Evolutionary conservation across 2,329 filamentous ascomycete species (phyloP), one percentile per base, ranked within the genome.

Genomic region (Onygenales sp.): DNA sequence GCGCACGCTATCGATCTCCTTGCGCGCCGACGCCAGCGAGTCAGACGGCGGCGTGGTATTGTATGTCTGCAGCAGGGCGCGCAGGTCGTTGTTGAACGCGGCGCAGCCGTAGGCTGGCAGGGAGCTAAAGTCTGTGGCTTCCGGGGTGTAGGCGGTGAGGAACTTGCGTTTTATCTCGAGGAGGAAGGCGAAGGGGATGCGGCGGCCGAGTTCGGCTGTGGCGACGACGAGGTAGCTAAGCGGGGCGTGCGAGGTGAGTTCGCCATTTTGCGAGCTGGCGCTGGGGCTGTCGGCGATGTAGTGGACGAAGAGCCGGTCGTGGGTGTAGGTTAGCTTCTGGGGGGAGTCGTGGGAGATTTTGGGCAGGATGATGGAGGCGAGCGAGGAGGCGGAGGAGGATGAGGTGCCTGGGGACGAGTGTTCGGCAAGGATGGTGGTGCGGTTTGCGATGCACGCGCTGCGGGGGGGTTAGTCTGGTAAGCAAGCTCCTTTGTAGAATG

Each of bases 181-280:
- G 2, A 98, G 82, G 74, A 87, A 98, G 52, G 88, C 90, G 67
- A 97, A 98, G 4, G 91, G 88, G 52, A 97, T 85, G 65, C 92
- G 88, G 39, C 91, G 86, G 58, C 89, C 88, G 52, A 95, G 82
- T 43, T 84, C 81, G 55, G 85, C 81, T 61, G 90, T 86, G 48
- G 91, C 87, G 57, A 98, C 84, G 55, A 95, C 89, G 48, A 98
- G 82, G 72, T 93, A 98, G 46, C 90, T 95, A 40, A 98, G 81
- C 1, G 90, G 88, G 51, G 88, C 88, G 49, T 87, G 84, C 6
- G 84, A 82, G 49, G 77, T 77, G 62, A 68, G 68, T 71, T 75
- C 63, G 61, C 65, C 52, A 27, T 64, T 61, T 33, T 65, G 59
- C 7, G 60, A 53, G 75, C 75, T 65, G 85, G 81, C 62, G 81